Evolutionary conservation across 1,284 basidiomycete species (phyloP).

Genomic region (Malassezia equina): DNA sequence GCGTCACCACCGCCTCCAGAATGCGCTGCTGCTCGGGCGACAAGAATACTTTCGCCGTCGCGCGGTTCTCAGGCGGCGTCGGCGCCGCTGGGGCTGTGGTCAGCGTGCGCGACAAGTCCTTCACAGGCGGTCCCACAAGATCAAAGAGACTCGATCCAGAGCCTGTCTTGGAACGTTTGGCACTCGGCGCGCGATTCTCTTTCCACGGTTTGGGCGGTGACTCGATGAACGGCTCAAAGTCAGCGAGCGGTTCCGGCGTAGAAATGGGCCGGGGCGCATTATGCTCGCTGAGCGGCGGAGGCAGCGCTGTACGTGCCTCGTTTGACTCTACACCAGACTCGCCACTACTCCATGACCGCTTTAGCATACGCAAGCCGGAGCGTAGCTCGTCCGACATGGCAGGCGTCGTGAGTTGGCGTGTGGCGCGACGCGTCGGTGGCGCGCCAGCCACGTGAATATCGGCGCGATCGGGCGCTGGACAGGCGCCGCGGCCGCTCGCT

Average conservation of each 20-base stretch:
- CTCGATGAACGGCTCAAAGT: background rate
- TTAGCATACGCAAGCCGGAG: conserved; percentile 18
- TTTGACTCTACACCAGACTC: background rate
- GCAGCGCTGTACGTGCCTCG: background rate
- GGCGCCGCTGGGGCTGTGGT: background rate
- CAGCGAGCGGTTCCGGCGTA: background rate
- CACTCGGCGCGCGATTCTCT: background rate
- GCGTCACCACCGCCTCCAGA: conserved; percentile 35
- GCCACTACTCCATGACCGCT: conserved; percentile 14
- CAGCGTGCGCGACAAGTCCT: background rate
- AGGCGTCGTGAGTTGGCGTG: background rate
- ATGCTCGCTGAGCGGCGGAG: background rate
- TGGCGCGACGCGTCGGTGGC: background rate
- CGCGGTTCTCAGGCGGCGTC: background rate
- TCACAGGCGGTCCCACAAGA: background rate
- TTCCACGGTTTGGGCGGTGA: background rate
- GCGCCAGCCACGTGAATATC: conserved; percentile 1
- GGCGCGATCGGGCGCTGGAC: background rate
- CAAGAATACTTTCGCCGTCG: conserved; percentile 20
- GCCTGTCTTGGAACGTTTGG: background rate
- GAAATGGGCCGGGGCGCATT: background rate
- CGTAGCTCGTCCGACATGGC: conserved; percentile 1
- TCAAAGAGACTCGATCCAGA: background rate
- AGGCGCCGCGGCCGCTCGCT: background rate
- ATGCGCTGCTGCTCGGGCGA: conserved; percentile 40